Evolutionary conservation across 306 rosid species (phyloP), one percentile per base, ranked within the genome.

Genomic region (Inga oerstediana): DNA sequence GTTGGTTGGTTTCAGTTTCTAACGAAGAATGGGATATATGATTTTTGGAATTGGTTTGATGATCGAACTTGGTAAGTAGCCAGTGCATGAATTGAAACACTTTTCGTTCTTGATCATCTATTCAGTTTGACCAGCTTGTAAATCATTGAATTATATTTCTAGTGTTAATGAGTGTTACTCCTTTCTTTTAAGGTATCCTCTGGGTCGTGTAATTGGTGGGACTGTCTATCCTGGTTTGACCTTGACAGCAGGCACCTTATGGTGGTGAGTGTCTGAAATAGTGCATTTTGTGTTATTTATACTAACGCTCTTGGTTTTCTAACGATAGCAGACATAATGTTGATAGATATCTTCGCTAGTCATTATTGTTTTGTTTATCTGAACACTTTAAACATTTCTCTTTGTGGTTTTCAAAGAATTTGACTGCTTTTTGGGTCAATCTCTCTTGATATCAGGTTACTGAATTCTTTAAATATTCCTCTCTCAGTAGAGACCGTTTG

Each of bases 11-110:
- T 90, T 70, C 96, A 92, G 93, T 92, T 61, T 86, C 89, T 92
- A 76, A 86, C 90, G 4, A 92, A 92, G 91, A 92, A 88, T 75
- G 96, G 96, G 62, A 90, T 92, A 74, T 92, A 92, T 82, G 93
- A 92, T 34, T 92, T 92, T 81, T 90, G 96, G 93, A 92, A 92
- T 79, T 92, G 96, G 96, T 90, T 92, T 75, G 96, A 92, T 85
- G 96, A 92, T 45, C 89, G 93, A 39, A 92, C 96, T 71, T 92
- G 96, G 96, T 96, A 92, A 83, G 91, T 79, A 61, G 37, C 76
- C 65, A 72, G 48, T 37, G 58, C 64, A 86, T 74, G 58, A 77
- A 62, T 54, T 51, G 93, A 61, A 77, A 48, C 22, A 20, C 9
- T 12, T 79, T 34, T 72, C 15, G 77, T 13, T 79, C 74, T 72